These are phyloP conservation scores for Thelonectria discophora DNA, from an alignment of 2,329 filamentous ascomycete genomes.

Conservation along the genomic window DNA sequence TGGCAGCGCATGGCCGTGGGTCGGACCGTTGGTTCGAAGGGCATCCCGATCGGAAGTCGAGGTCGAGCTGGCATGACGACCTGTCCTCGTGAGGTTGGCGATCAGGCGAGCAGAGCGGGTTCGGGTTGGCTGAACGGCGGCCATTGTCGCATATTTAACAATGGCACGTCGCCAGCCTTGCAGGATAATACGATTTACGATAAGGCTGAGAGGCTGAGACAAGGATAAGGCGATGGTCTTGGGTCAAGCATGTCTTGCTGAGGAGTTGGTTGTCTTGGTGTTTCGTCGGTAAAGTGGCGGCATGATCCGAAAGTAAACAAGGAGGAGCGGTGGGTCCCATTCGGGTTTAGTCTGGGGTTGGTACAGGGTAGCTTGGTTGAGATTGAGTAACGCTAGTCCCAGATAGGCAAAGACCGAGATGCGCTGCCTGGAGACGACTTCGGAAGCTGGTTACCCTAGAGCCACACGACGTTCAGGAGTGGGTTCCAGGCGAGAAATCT, in stretches of 20 bases:
- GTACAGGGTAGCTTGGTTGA: too few species aligned
- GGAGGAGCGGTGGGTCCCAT: neutral
- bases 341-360: neutral
- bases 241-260: neutral
- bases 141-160: conserved; percentile 37
- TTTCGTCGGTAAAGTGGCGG: conserved; percentile 3
- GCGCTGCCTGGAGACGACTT: neutral
- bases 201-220: neutral
- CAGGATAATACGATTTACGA: neutral
- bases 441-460: neutral
- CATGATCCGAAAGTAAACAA: conserved; percentile 14
- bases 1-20: neutral
- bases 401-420: neutral
- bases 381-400: neutral
- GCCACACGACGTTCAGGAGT: neutral
- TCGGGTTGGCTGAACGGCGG: conserved; percentile 39
- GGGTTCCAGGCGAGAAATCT: neutral
- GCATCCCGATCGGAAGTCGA: neutral
- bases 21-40: conserved; percentile 14
- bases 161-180: neutral
- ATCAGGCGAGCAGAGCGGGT: conserved; percentile 42
- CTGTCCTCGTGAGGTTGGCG: conserved; percentile 36
- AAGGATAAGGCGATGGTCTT: neutral
- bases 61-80: conserved; percentile 22
- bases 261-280: neutral